phyloP scores from a whole-genome alignment of 2,329 filamentous ascomycete species.

The Trichoderma citrinoviride region DNA sequence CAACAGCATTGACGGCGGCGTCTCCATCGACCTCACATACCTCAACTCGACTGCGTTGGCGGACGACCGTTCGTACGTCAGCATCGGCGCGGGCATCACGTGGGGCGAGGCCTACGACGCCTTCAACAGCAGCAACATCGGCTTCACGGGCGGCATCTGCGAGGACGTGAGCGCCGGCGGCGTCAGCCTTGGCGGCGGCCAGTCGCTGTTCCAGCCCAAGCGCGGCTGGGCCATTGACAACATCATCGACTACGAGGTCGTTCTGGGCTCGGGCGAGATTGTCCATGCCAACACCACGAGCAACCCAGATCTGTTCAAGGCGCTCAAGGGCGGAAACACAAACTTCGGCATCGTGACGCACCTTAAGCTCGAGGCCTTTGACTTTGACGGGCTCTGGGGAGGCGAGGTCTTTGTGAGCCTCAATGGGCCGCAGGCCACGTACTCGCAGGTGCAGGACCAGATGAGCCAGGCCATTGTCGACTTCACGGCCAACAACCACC shows the following conservation, averaged over 20 bases:
- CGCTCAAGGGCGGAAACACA: constrained; percentile 45
- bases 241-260: constrained; percentile 36
- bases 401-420: constrained; percentile 5
- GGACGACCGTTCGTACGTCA: constrained; percentile 24
- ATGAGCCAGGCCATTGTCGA: constrained; percentile 2
- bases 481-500: constrained; percentile 7
- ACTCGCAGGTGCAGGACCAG: not conserved
- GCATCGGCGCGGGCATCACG: constrained; percentile 41
- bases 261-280: constrained; percentile 39
- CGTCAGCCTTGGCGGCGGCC: constrained; percentile 23
- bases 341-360: constrained; percentile 40
- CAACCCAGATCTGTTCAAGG: constrained; percentile 43
- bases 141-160: not conserved
- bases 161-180: not conserved
- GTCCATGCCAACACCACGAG: constrained; percentile 35
- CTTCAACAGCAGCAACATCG: not conserved
- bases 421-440: not conserved
- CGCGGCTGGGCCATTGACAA: constrained; percentile 45
- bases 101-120: constrained; percentile 13
- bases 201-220: constrained; percentile 17
- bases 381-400: constrained; percentile 10
- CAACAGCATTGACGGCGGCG: constrained; percentile 40
- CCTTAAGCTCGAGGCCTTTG: constrained; percentile 32
- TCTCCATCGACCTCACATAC: constrained; percentile 41
- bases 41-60: constrained; percentile 28